phyloP scores from a whole-genome alignment of 345 rosid genomes.

The Boechera stricta region DNA sequence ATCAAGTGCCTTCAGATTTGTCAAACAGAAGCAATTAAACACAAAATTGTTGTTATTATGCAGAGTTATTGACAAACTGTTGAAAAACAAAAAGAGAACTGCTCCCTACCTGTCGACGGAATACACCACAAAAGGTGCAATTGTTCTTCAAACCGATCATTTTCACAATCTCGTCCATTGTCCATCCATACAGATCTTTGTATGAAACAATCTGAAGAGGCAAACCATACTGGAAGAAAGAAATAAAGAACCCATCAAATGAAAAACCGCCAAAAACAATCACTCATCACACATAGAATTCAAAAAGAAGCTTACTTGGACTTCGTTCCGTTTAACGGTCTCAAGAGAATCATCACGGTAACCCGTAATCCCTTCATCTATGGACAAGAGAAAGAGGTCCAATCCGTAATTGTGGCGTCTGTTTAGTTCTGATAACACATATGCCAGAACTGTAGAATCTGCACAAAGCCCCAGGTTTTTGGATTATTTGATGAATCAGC shows the following conservation, averaged over 20 bases:
- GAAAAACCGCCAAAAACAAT: neutral
- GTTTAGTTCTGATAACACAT: slow-evolving; percentile 81
- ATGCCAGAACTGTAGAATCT: slow-evolving; percentile 93
- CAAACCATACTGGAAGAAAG: slow-evolving; percentile 67
- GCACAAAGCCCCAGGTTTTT: slow-evolving; percentile 27
- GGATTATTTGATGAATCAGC: neutral
- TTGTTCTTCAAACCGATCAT: slow-evolving; percentile 94
- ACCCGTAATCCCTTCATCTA: slow-evolving; percentile 94
- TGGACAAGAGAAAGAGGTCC: slow-evolving; percentile 84
- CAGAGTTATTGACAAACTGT: neutral
- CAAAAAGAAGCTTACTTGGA: slow-evolving; percentile 55
- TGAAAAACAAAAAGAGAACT: neutral
- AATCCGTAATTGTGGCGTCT: slow-evolving; percentile 69
- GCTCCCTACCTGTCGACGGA: slow-evolving; percentile 80
- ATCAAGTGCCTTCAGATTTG: slow-evolving; percentile 77
- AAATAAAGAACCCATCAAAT: neutral
- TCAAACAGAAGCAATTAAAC: slow-evolving; percentile 4
- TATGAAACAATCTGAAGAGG: slow-evolving; percentile 89
- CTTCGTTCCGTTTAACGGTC: slow-evolving; percentile 90
- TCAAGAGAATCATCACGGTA: slow-evolving; percentile 94
- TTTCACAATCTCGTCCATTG: slow-evolving; percentile 98
- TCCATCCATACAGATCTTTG: slow-evolving; percentile 99
- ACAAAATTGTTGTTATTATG: neutral
- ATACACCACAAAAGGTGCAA: slow-evolving; percentile 96
- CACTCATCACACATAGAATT: neutral